Conservation (phyloP, 2,329 filamentous ascomycete species). For the Rhynchosporium secalis region DNA sequence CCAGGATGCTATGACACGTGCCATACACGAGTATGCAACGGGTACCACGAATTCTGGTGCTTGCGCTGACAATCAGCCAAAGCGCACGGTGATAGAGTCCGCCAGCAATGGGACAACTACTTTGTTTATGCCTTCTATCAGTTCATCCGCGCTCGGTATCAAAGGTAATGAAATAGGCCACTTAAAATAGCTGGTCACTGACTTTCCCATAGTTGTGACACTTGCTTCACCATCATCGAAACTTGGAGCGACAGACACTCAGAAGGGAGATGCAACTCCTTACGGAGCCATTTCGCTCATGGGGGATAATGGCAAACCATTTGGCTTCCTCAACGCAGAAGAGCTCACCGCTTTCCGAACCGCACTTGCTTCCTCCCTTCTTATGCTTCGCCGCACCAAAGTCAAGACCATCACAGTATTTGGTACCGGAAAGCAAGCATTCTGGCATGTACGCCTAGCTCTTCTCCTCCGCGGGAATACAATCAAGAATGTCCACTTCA, state of each 20-base stretch:
- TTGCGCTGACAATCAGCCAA: conserved; percentile 54
- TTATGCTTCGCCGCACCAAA: conserved; percentile 63
- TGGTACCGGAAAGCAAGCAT: conserved; percentile 85
- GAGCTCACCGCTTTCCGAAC: conserved; percentile 81
- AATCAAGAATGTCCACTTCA: conserved; percentile 77
- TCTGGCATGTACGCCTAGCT: conserved; percentile 89
- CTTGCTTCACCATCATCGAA: conserved; percentile 46
- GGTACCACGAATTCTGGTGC: conserved; percentile 45
- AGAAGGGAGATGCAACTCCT: conserved; percentile 52
- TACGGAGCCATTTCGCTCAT: conserved; percentile 69
- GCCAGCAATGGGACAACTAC: conserved; percentile 55
- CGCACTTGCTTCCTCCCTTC: conserved; percentile 67
- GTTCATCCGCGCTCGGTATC: conserved; percentile 62
- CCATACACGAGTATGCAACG: conserved; percentile 63
- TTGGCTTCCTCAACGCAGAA: conserved; percentile 70
- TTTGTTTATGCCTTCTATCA: conserved; percentile 73
- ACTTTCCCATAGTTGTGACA: conserved; percentile 57
- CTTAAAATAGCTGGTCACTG: conserved; percentile 14
- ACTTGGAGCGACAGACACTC: conserved; percentile 34
- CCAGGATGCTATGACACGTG: conserved; percentile 48
- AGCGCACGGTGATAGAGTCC: conserved; percentile 51
- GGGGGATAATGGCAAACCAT: conserved; percentile 58
- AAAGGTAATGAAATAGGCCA: conserved; percentile 52
- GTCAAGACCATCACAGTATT: conserved; percentile 82
- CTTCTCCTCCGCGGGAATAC: conserved; percentile 70